These are phyloP conservation scores for Kodamaea kaohsiungensis DNA, from an alignment of 805 yeast species.

Conservation along the genomic window DNA sequence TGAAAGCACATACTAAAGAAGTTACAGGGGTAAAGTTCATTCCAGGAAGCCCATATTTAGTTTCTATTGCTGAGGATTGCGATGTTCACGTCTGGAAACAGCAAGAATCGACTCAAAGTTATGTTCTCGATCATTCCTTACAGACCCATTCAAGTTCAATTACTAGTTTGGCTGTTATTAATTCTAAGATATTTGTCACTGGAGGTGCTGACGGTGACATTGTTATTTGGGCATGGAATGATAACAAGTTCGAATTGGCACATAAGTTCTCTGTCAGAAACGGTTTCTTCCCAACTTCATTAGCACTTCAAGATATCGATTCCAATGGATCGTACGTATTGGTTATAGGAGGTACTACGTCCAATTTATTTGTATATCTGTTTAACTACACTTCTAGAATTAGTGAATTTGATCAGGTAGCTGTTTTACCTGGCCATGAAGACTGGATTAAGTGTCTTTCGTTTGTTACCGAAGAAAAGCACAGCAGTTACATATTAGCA, in stretches of 20 bases:
- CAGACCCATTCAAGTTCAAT: conserved; percentile 52
- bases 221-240: conserved; percentile 48
- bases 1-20: conserved; percentile 60
- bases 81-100: conserved; percentile 59
- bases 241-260: conserved; percentile 21
- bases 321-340: conserved; percentile 40
- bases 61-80: conserved; percentile 72
- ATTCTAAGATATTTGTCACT: conserved; percentile 46
- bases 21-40: conserved; percentile 66
- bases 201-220: conserved; percentile 68
- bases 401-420: conserved; percentile 37
- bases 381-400: conserved; percentile 22
- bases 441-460: conserved; percentile 88
- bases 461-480: conserved; percentile 49
- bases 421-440: conserved; percentile 83
- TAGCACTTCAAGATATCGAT: conserved; percentile 36
- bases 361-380: conserved; percentile 54
- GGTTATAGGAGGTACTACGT: conserved; percentile 74
- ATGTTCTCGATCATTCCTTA: conserved; percentile 31
- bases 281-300: conserved; percentile 51
- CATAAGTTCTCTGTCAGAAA: conserved; percentile 32
- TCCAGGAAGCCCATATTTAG: conserved; percentile 44
- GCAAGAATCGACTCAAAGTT: conserved; percentile 22
- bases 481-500: conserved; percentile 67
- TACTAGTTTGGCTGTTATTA: conserved; percentile 49